Conservation (phyloP, 129 eudicot genomes). For the Artemisia annua region DNA sequence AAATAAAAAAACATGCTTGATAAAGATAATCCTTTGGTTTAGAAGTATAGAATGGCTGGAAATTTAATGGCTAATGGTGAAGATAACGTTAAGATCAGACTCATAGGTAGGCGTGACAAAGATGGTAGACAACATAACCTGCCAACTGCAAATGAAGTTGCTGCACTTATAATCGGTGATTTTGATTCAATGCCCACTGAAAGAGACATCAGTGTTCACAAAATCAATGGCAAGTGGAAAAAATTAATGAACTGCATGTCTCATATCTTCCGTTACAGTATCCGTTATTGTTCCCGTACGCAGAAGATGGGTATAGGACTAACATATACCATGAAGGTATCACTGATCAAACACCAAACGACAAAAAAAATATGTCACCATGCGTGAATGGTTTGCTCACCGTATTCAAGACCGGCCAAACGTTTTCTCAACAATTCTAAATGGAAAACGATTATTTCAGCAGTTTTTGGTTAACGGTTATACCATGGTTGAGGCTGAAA, state of each 20-base stretch:
- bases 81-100: background rate
- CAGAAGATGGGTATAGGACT: background rate
- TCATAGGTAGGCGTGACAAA: background rate
- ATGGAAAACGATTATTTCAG: background rate
- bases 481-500: background rate
- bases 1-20: background rate
- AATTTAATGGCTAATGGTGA: background rate
- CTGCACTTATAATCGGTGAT: background rate
- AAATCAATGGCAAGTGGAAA: background rate
- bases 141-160: background rate
- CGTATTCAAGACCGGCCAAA: background rate
- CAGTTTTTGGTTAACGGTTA: background rate
- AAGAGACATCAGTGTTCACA: background rate
- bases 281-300: background rate
- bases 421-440: background rate
- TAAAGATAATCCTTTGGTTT: background rate
- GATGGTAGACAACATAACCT: background rate
- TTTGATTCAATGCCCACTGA: background rate
- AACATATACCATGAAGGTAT: background rate
- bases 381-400: background rate
- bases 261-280: background rate
- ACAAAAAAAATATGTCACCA: background rate
- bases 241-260: background rate
- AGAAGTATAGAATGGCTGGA: background rate
- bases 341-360: background rate